Evolutionary conservation across 2,329 filamentous ascomycete genomes (phyloP).

Genomic region (Scortechinia acanthostroma): DNA sequence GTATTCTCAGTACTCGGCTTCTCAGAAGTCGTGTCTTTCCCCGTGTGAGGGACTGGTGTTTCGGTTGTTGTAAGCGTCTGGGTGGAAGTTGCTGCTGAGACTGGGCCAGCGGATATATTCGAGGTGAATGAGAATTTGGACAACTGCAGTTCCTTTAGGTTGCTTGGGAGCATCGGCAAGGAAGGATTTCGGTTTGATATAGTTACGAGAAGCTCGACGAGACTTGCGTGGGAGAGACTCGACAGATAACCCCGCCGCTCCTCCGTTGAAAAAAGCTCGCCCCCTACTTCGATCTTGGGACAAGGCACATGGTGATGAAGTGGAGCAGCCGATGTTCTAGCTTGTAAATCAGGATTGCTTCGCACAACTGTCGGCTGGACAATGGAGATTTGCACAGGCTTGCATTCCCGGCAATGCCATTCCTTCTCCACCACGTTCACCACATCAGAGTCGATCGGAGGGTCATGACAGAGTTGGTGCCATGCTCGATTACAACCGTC

Average conservation of each 20-base stretch:
- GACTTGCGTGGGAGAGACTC: neutral
- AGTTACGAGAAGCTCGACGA: neutral
- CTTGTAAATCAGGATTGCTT: neutral
- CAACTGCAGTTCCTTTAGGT: neutral
- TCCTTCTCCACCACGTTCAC: conserved; percentile 24
- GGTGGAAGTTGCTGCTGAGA: neutral
- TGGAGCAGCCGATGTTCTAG: no score
- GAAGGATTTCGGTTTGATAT: neutral
- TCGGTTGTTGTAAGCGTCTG: neutral
- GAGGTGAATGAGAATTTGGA: neutral
- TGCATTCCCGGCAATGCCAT: neutral
- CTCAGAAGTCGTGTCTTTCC: neutral
- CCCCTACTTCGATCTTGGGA: neutral
- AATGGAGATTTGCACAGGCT: neutral
- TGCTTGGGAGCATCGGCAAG: neutral
- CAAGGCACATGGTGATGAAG: no score
- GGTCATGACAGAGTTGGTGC: conserved; percentile 77
- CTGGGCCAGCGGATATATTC: neutral
- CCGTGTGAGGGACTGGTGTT: neutral
- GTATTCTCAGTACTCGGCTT: neutral
- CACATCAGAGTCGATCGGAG: conserved; percentile 63
- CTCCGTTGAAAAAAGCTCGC: neutral
- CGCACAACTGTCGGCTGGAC: neutral
- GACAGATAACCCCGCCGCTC: neutral
- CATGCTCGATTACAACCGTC: conserved; percentile 74